These are phyloP conservation scores for Fusarium begoniae DNA, from an alignment of 2,329 filamentous ascomycete genomes.

Conservation along the genomic window DNA sequence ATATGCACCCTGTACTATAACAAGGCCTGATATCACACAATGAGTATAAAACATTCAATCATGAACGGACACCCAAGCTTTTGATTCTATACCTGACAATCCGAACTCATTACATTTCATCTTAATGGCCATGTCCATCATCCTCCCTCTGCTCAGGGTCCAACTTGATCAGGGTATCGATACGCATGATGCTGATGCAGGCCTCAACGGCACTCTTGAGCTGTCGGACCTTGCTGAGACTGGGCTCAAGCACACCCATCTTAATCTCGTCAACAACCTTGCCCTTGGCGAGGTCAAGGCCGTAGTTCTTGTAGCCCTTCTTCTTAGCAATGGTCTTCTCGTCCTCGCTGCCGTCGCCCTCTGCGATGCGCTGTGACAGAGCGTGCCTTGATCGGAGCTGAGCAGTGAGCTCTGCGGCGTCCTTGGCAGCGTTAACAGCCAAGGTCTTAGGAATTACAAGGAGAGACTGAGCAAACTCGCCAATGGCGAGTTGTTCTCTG, in stretches of 20 bases:
- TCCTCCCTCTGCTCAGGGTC: slow-evolving; percentile 83
- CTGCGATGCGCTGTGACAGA: slow-evolving; percentile 88
- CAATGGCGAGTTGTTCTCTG: slow-evolving; percentile 96
- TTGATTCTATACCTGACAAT: slow-evolving; percentile 41
- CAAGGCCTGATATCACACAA: slow-evolving; percentile 7
- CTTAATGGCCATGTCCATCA: slow-evolving; percentile 84
- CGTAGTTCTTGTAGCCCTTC: slow-evolving; percentile 99
- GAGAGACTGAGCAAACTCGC: slow-evolving; percentile 94
- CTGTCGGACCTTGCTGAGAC: slow-evolving; percentile 98
- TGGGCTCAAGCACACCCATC: slow-evolving; percentile 93
- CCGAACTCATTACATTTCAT: slow-evolving; percentile 40
- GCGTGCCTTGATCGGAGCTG: slow-evolving; percentile 95
- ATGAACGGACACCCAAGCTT: slow-evolving; percentile 41
- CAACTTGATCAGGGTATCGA: slow-evolving; percentile 97
- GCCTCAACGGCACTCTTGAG: slow-evolving; percentile 98
- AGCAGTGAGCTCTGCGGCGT: slow-evolving; percentile 92
- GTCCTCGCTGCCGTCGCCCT: slow-evolving; percentile 84
- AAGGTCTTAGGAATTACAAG: slow-evolving; percentile 96
- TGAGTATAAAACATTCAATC: slow-evolving; percentile 18
- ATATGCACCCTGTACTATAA: neutral
- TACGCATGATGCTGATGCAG: slow-evolving; percentile 98
- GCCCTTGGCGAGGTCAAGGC: slow-evolving; percentile 87
- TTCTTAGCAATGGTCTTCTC: slow-evolving; percentile 91
- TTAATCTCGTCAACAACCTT: slow-evolving; percentile 94
- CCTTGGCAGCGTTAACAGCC: slow-evolving; percentile 96